A percentile compares a stretch with the other conserved stretches of the same genome.
phyloP scores from a whole-genome alignment of 2,329 filamentous ascomycete species.

The Penicillium griseofulvum region DNA sequence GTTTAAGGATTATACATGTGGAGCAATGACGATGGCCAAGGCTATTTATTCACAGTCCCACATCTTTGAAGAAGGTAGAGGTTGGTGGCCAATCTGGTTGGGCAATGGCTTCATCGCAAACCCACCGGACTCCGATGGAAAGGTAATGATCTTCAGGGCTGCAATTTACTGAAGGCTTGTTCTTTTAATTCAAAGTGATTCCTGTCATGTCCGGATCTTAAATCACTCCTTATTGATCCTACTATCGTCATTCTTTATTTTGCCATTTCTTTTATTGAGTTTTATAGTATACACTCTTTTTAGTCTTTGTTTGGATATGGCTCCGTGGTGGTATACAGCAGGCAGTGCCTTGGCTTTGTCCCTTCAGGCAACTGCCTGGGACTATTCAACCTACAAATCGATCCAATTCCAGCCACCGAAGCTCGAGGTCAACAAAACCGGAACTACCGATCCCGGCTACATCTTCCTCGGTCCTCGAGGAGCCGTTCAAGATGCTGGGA shows the following conservation, averaged over 20 bases:
- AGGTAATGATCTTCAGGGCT: conserved; percentile 17
- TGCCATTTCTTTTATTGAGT: neutral
- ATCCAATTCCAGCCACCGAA: conserved; percentile 22
- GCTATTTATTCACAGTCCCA: conserved; percentile 5
- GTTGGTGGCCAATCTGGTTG: conserved; percentile 7
- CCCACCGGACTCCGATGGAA: neutral
- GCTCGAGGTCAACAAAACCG: conserved; percentile 32
- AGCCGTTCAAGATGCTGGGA: conserved; percentile 22
- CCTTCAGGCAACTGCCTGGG: too few relatives aligned
- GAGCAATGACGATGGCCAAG: conserved; percentile 6
- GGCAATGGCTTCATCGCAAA: neutral
- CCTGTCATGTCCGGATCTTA: neutral
- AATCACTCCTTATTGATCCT: conserved; percentile 1
- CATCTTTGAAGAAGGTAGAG: too few relatives aligned
- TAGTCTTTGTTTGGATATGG: conserved; percentile 4
- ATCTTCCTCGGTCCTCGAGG: conserved; percentile 36
- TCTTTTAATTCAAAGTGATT: neutral
- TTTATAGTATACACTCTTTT: neutral
- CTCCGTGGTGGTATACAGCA: conserved; percentile 11
- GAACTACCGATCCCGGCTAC: conserved; percentile 32
- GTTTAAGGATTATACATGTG: neutral
- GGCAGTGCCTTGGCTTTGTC: too few relatives aligned
- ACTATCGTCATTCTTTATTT: conserved; percentile 9
- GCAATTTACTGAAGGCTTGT: neutral
- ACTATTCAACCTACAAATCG: too few relatives aligned